Base-by-base conservation (phyloP, 2,329 filamentous ascomycete species). In the Epichloe uncinata region DNA sequence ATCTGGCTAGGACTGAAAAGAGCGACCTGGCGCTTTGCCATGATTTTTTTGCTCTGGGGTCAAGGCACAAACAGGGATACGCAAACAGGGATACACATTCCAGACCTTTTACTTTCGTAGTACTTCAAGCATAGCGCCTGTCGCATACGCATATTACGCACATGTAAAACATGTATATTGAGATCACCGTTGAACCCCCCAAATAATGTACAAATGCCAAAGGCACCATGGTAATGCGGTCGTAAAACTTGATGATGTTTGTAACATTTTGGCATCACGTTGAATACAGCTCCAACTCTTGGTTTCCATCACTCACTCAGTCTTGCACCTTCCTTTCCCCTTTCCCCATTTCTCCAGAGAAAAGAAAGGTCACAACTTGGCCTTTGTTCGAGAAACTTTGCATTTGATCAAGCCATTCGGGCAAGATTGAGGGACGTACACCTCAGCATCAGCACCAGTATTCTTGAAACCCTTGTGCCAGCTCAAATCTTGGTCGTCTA, bases 381-480 rank as follows among this genome's bases (percentile, higher is more conserved):
- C 57, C 55, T 55, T 65, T 34, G 64, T 65, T 30, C 86, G 81
- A 36, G 79, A 77, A 47, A 98, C 89, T 51, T 88, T 89, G 71
- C 90, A 95, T 66, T 94, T 86, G 69, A 98, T 98, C 53, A 98
- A 78, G 30, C 93, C 93, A 63, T 97, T 98, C 50, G 93, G 93
- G 56, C 87, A 82, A 11, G 85, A 86, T 68, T 97, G 93, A 3
- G 93, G 93, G 30, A 87, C 90, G 61, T 93, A 96, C 18, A 98
- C 91, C 64, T 96, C 90, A 48, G 93, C 93, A 61, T 98, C 85
- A 68, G 87, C 85, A 68, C 93, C 93, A 0, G 87, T 95, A 71
- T 98, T 98, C 75, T 95, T 87, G 58, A 90, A 66, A 33, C 84
- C 89, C 68, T 97, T 94, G 77, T 95, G 87, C 93, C 93, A 98